Evolutionary conservation across 2,329 filamentous ascomycete species (phyloP), one percentile per base, ranked within the genome.

Genomic region (Aspergillus sp.): DNA sequence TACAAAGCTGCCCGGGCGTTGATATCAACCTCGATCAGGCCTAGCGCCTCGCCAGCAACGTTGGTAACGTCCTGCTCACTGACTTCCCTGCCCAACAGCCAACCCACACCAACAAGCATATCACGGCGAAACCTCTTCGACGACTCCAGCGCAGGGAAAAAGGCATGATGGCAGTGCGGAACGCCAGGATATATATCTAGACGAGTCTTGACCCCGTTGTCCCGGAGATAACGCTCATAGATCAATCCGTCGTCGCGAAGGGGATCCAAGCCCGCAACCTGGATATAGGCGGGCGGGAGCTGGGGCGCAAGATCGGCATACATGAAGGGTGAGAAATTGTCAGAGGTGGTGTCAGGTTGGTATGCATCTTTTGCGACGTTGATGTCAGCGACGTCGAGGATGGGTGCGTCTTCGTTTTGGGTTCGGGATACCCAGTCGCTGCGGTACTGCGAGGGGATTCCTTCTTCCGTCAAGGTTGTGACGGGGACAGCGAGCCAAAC

Each of bases 201-300:
- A 4, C 33, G 52, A 22, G 52, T 54, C 44, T 42, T 54, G 1
- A 54, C 52, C 5, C 52, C 52, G 8, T 48, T 19, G 15, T 54
- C 52, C 34, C 27, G 12, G 15, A 54, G 52, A 30, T 54, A 54
- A 7, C 44, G 42, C n/a, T 48, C 42, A 20, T 48, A 54, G 37
- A 54, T 48, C 34, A 54, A 30, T 5, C 42, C 52, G 12, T 54
- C 52, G 34, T 54, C 52, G 13, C 52, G 52, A 33, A 54, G 15
- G 15, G 44, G 45, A 24, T 54, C 52, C 52, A 54, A n/a, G 2
- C 52, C 52, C 19, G 42, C 52, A 12, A 54, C 22, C 44, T 54
- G 52, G 44, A 54, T 40, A 48, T 40, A 49, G 3, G 52, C 52
- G n/a, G 52, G 44, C 19, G 52, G 52, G 4, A 54, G 47, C 20